A percentile compares a stretch with the other conserved stretches of the same genome.
These are phyloP conservation scores for Circinella minor DNA, from an alignment of 371 early-diverging fungal species.

Conservation along the genomic window DNA sequence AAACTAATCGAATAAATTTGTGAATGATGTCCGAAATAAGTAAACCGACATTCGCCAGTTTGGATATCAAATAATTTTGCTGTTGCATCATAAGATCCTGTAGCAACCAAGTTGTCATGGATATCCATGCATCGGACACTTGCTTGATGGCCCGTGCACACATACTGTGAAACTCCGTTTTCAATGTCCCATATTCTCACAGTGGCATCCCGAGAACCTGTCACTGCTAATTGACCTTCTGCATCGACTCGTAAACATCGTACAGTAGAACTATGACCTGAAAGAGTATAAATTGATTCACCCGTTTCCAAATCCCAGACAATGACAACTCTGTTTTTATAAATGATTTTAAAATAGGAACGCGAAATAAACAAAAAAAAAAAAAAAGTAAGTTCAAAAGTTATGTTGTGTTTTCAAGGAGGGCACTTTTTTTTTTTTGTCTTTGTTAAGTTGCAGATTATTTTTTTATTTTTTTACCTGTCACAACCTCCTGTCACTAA, in stretches of 20 bases:
- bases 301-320: conserved; percentile 88
- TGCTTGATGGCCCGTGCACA: conserved; percentile 78
- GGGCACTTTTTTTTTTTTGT: too few species aligned
- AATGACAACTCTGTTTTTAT: conserved; percentile 60
- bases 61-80: conserved; percentile 84
- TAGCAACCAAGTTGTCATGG: conserved; percentile 72
- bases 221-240: conserved; percentile 61
- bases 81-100: conserved; percentile 89
- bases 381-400: too few species aligned
- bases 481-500: conserved; percentile 82
- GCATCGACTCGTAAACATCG: conserved; percentile 77
- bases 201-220: conserved; percentile 90
- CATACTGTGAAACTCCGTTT: conserved; percentile 58
- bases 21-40: conserved; percentile 69
- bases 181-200: conserved; percentile 83
- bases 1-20: conserved; percentile 72
- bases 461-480: conserved; percentile 47
- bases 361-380: too few species aligned
- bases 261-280: conserved; percentile 91
- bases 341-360: conserved; percentile 9
- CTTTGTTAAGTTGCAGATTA: too few species aligned
- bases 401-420: background rate
- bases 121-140: conserved; percentile 84
- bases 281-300: conserved; percentile 67
- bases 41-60: conserved; percentile 69